A percentile compares a stretch with the other conserved stretches of the same genome.
Conservation (phyloP, 2,329 filamentous ascomycete genomes). For the Podosphaera xanthii region DNA sequence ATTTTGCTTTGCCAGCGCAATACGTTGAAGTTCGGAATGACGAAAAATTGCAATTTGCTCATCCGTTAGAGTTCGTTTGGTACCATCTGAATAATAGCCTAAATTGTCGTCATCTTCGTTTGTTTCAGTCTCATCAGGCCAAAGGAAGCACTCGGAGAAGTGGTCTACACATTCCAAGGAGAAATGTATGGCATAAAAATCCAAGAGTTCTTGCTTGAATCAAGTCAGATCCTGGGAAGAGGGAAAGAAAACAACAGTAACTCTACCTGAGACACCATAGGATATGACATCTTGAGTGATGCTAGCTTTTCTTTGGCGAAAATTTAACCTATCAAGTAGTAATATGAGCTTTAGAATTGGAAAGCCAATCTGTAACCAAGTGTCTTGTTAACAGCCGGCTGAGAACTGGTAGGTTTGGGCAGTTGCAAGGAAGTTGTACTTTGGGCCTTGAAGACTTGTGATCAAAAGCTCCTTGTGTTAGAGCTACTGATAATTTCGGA, state of each 20-base stretch:
- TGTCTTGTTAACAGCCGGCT: no score
- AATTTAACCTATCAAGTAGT: no score
- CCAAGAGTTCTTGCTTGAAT: slow-evolving; percentile 11
- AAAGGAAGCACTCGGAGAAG: slow-evolving; percentile 26
- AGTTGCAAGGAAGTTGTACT: no score
- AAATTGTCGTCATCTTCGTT: slow-evolving; percentile 32
- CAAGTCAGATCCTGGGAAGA: not conserved
- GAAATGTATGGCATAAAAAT: slow-evolving; percentile 14
- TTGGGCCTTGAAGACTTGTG: no score
- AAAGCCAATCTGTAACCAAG: no score
- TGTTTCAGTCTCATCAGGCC: slow-evolving; percentile 27
- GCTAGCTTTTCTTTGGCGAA: not conserved
- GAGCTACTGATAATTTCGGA: no score
- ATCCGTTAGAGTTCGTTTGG: slow-evolving; percentile 74
- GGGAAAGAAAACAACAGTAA: not conserved
- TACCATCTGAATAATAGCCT: slow-evolving; percentile 70
- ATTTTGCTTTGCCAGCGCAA: slow-evolving; percentile 31
- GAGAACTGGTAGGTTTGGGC: no score
- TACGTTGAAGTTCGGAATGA: slow-evolving; percentile 59
- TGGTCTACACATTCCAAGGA: slow-evolving; percentile 22
- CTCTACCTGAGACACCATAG: not conserved
- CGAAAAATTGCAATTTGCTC: slow-evolving; percentile 79
- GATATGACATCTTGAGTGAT: not conserved
- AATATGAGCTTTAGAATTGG: no score
- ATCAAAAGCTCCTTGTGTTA: no score